phyloP scores from a whole-genome alignment of 192 early-diverging fungal genomes.

The Entomortierella lignicola region DNA sequence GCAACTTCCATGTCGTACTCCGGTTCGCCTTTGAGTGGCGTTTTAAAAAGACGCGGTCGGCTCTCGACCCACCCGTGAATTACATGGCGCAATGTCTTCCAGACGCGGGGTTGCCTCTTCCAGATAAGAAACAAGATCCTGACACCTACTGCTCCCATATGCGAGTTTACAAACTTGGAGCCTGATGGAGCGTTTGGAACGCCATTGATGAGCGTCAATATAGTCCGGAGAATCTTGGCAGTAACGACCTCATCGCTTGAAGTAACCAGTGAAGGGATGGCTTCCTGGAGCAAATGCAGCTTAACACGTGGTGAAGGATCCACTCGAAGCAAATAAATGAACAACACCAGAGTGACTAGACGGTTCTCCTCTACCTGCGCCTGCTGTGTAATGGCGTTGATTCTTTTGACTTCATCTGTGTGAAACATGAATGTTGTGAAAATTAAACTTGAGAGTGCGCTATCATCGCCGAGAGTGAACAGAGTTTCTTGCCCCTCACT shows the following conservation, averaged over 20 bases:
- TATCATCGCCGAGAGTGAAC: constrained; percentile 22
- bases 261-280: constrained; percentile 59
- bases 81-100: constrained; percentile 63
- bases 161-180: constrained; percentile 37
- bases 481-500: neutral
- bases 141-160: constrained; percentile 59
- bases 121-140: constrained; percentile 58
- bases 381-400: constrained; percentile 28
- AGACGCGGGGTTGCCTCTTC: constrained; percentile 62
- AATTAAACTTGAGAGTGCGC: constrained; percentile 34
- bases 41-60: constrained; percentile 38
- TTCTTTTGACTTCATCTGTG: constrained; percentile 30
- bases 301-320: constrained; percentile 36
- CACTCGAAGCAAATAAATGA: constrained; percentile 60
- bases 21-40: constrained; percentile 33
- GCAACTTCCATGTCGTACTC: constrained; percentile 62
- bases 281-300: constrained; percentile 57
- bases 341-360: constrained; percentile 57
- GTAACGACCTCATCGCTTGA: constrained; percentile 61
- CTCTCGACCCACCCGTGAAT: constrained; percentile 63
- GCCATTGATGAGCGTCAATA: constrained; percentile 55
- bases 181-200: constrained; percentile 36
- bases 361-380: constrained; percentile 36
- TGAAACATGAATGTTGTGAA: constrained; percentile 54
- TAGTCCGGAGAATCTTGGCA: constrained; percentile 58